Evolutionary conservation across 2,329 filamentous ascomycete genomes (phyloP), one percentile per base, ranked within the genome.

Genomic region (Dichotomopilus funicola): DNA sequence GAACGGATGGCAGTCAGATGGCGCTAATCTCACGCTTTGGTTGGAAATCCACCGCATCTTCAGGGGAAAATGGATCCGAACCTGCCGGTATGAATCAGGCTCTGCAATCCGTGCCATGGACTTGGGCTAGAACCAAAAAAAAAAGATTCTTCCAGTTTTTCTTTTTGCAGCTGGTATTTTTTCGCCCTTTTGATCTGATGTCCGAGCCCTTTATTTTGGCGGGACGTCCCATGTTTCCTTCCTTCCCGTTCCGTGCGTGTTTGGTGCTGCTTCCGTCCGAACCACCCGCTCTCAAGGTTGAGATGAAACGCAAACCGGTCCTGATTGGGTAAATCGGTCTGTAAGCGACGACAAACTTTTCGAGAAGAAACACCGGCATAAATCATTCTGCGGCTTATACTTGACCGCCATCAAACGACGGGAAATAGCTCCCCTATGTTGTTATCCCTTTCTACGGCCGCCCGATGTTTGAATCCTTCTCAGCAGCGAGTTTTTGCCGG

Each of bases 11-110:
- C 35, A 43, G 27, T 41, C 55, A 56, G 59, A 63, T 63, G 59
- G 62, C 58, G 61, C 61, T 59, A 62, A 65, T 64, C 47, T 63
- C 62, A 59, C 57, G 48, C 60, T 55, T 50, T 49, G 13, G 49
- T 5, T 19, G 41, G 27, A 48, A 48, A 42, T 42, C 54, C 46
- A 43, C 11, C 49, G 46, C 33, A 35, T 10, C 33, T 44, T 44
- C 37, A 51, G 40, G 37, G 42, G 37, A 42, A 37, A 13, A 53
- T 51, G 59, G 55, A 56, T 52, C 51, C 27, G 52, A 48, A 40
- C 54, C 34, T 27, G 19, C 19, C 19, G 19, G 19, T 10, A 41
- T 40, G 57, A 51, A 42, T 49, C 36, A 50, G 44, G 55, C 19
- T 27, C 19, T 27, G 19, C 19, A 3, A 27, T 27, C 19, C 19